Conservation (phyloP, 2,329 filamentous ascomycete genomes). For the Cercospora sp. region DNA sequence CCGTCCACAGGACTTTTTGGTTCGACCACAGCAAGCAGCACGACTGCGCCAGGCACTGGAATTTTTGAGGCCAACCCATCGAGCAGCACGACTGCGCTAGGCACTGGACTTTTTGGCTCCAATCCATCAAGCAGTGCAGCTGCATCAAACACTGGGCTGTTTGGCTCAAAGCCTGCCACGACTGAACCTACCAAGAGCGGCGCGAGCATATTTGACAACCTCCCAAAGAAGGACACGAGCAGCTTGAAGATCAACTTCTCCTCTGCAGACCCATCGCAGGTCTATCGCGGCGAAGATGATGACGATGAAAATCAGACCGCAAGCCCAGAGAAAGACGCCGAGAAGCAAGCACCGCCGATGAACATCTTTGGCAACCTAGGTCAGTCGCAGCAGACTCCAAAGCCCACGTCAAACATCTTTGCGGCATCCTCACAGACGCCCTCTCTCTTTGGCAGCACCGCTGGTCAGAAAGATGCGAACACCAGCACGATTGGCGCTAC, state of each 20-base stretch:
- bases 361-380: constrained; percentile 14
- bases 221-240: constrained; percentile 20
- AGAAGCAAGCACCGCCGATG: constrained; percentile 10
- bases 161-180: constrained; percentile 17
- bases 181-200: constrained; percentile 15
- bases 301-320: constrained; percentile 18
- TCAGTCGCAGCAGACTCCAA: constrained; percentile 3
- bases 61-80: constrained; percentile 11
- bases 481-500: constrained; percentile 32
- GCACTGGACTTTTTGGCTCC: constrained; percentile 11
- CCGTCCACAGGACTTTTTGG: constrained; percentile 8
- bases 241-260: constrained; percentile 20
- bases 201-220: constrained; percentile 25
- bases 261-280: constrained; percentile 24
- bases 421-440: constrained; percentile 4
- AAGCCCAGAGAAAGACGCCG: constrained; percentile 5
- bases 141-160: constrained; percentile 20
- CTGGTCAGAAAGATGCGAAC: constrained; percentile 30
- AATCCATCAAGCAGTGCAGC: constrained; percentile 1
- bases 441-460: constrained; percentile 16
- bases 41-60: constrained; percentile 10
- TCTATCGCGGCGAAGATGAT: constrained; percentile 20
- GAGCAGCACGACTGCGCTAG: constrained; percentile 10
- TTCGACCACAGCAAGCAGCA: constrained; percentile 3
- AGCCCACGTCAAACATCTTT: constrained; percentile 14